These are phyloP conservation scores for Juglanconis sp. DNA, from an alignment of 2,329 filamentous ascomycete species.

Conservation along the genomic window DNA sequence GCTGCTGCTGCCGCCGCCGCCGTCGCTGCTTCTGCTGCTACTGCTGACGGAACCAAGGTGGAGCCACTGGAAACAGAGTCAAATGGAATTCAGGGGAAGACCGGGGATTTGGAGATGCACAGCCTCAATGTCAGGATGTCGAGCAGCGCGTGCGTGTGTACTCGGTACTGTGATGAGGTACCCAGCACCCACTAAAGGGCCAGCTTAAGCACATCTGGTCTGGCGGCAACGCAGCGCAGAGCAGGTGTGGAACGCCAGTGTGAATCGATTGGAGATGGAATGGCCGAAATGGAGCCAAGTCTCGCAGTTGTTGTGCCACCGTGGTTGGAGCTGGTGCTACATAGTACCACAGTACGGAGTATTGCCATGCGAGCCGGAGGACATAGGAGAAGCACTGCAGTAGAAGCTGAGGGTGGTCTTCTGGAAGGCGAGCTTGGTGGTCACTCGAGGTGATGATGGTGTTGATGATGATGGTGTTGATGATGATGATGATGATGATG, in stretches of 20 bases:
- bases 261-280: neutral
- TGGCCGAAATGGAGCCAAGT: neutral
- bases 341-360: neutral
- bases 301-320: no score
- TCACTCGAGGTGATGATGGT: neutral
- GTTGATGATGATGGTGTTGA: neutral
- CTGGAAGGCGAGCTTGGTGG: neutral
- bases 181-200: no score
- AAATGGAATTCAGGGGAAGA: conserved; percentile 6
- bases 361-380: neutral
- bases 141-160: neutral
- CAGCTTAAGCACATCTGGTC: neutral
- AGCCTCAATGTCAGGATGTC: conserved; percentile 13
- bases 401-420: neutral
- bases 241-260: neutral
- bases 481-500: neutral
- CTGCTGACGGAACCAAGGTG: neutral
- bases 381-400: no score
- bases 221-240: no score
- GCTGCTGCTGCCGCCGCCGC: neutral
- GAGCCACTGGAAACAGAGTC: conserved; percentile 11
- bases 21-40: neutral
- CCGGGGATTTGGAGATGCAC: conserved; percentile 14
- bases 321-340: neutral
- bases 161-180: neutral